These are phyloP conservation scores for Flaveria trinervia DNA, from an alignment of 129 eudicot genomes.

Conservation along the genomic window DNA sequence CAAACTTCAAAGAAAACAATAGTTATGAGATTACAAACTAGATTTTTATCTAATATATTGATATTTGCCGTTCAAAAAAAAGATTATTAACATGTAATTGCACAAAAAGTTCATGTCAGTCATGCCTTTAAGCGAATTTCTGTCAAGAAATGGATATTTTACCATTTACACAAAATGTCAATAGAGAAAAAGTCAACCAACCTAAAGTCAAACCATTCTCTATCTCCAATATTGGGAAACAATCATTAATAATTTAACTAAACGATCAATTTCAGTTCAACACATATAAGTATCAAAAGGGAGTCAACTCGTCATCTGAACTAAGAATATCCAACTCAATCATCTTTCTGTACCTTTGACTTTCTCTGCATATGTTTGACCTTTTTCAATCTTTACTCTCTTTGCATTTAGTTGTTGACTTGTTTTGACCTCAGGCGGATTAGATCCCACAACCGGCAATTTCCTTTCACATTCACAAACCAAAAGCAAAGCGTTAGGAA, in stretches of 20 bases:
- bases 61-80: no score
- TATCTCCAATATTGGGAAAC: conserved; percentile 8
- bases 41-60: no score
- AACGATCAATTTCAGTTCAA: not conserved
- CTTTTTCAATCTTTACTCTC: conserved; percentile 51
- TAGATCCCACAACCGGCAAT: conserved; percentile 28
- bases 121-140: not conserved
- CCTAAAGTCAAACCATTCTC: conserved; percentile 2
- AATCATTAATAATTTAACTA: conserved; percentile 1
- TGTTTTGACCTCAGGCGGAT: conserved; percentile 48
- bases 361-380: conserved; percentile 38
- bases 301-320: conserved; percentile 77
- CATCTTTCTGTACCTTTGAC: conserved; percentile 51
- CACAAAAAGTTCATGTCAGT: not conserved
- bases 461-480: conserved; percentile 28
- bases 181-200: conserved; percentile 11
- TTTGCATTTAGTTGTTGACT: conserved; percentile 55
- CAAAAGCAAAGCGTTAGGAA: not conserved
- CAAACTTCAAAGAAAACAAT: conserved; percentile 15
- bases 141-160: not conserved
- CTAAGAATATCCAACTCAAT: conserved; percentile 77
- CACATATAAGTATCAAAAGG: not conserved
- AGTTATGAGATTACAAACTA: not conserved
- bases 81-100: not conserved
- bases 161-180: conserved; percentile 12